phyloP scores from a whole-genome alignment of 495 filamentous ascomycete genomes.

The Letharia lupina region DNA sequence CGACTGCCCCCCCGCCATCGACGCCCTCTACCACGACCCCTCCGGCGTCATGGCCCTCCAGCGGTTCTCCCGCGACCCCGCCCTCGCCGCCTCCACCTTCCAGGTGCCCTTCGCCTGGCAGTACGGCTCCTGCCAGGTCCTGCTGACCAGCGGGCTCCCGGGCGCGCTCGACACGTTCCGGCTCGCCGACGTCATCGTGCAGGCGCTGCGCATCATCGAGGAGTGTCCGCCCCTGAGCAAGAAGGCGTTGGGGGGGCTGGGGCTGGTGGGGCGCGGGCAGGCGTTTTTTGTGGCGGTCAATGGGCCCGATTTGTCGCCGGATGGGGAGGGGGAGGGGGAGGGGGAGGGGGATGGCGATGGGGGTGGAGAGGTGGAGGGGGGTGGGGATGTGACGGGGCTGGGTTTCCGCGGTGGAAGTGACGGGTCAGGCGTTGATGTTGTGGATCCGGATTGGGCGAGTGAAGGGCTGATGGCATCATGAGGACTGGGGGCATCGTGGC shows the following conservation, averaged over 20 bases:
- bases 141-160: background rate
- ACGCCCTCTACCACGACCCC: conserved; percentile 3
- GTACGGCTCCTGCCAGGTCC: background rate
- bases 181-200: background rate
- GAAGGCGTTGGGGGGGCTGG: background rate
- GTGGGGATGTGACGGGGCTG: too few relatives aligned
- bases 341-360: too few relatives aligned
- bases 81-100: background rate
- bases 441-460: background rate
- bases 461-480: too few relatives aligned
- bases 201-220: background rate
- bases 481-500: too few relatives aligned
- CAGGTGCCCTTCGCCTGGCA: background rate
- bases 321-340: background rate
- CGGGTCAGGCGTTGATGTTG: background rate
- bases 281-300: conserved; percentile 6
- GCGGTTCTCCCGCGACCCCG: background rate
- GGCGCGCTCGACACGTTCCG: background rate
- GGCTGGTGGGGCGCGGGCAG: background rate
- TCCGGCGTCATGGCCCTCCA: background rate
- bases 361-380: background rate
- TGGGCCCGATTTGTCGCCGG: background rate
- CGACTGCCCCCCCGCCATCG: conserved; percentile 7
- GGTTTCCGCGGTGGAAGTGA: background rate
- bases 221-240: conserved; percentile 2